A percentile compares a stretch with the other conserved stretches of the same genome.
These are phyloP conservation scores for Dissophora ornata DNA, from an alignment of 192 early-diverging fungal species.

Conservation along the genomic window DNA sequence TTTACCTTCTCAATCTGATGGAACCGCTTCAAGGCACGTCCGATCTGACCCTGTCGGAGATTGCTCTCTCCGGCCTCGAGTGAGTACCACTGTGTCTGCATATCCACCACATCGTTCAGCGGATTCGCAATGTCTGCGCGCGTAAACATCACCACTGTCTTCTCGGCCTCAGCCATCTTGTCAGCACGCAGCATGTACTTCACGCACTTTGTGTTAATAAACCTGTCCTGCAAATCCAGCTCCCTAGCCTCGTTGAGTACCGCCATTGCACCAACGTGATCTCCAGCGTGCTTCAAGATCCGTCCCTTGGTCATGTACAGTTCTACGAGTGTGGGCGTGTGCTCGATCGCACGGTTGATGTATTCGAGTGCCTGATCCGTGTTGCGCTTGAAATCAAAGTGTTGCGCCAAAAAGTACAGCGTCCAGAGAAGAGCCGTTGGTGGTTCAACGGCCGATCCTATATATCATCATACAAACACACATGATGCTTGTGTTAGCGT, in stretches of 20 bases:
- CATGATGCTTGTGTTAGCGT: too few species aligned
- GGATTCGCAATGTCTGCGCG: constrained; percentile 74
- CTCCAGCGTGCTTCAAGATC: constrained; percentile 93
- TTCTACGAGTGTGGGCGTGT: constrained; percentile 93
- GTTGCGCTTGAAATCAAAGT: constrained; percentile 82
- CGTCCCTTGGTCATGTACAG: constrained; percentile 93
- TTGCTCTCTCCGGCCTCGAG: constrained; percentile 81
- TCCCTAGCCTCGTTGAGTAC: constrained; percentile 89
- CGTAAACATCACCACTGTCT: constrained; percentile 85
- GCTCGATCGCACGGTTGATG: constrained; percentile 85
- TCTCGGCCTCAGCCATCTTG: constrained; percentile 86
- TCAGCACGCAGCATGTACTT: constrained; percentile 94
- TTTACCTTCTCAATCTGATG: constrained; percentile 86
- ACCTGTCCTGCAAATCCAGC: constrained; percentile 93
- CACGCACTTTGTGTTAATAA: constrained; percentile 91
- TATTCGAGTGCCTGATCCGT: constrained; percentile 75
- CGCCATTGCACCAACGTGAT: constrained; percentile 73
- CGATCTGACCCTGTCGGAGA: constrained; percentile 74
- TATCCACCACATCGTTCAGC: constrained; percentile 83
- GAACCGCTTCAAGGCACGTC: constrained; percentile 89
- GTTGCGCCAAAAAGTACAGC: constrained; percentile 92
- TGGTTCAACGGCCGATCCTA: constrained; percentile 76
- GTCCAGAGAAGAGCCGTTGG: constrained; percentile 89
- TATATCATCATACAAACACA: too few species aligned
- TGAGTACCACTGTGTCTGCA: constrained; percentile 95